phyloP scores from a whole-genome alignment of 345 rosid genomes.

The Euphorbia pulcherrima region DNA sequence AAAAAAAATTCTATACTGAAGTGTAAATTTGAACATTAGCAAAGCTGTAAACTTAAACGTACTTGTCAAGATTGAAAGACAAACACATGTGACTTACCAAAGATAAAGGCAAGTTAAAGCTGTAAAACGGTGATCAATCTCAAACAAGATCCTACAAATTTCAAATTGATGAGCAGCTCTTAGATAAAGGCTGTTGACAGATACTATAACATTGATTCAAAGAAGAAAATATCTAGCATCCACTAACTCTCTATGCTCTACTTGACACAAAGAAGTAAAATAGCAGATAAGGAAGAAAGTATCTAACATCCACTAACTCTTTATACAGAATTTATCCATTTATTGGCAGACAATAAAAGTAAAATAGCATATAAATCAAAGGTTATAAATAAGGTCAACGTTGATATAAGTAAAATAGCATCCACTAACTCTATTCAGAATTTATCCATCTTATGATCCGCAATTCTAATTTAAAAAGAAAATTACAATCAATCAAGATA shows the following conservation, averaged over 20 bases:
- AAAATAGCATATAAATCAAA: neutral
- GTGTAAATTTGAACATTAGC: too few species aligned
- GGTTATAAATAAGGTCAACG: too few species aligned
- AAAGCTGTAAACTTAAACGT: slow-evolving; percentile 59
- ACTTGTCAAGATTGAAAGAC: slow-evolving; percentile 31
- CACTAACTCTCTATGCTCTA: neutral
- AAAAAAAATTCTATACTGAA: too few species aligned
- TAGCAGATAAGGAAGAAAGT: too few species aligned
- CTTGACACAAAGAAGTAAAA: neutral
- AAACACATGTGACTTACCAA: neutral
- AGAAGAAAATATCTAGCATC: neutral
- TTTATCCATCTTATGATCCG: too few species aligned
- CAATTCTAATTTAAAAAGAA: too few species aligned
- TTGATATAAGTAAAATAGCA: too few species aligned
- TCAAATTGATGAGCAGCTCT: neutral
- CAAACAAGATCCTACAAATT: neutral
- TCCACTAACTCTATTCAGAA: too few species aligned
- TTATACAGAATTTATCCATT: neutral
- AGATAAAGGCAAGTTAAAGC: too few species aligned
- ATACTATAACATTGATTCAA: neutral
- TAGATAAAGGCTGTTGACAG: neutral
- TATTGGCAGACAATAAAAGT: neutral
- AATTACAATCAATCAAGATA: too few species aligned
- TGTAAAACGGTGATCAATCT: neutral
- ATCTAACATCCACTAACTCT: too few species aligned